Evolutionary conservation across 192 early-diverging fungal species (phyloP).

Genomic region (Thamnidium elegans): DNA sequence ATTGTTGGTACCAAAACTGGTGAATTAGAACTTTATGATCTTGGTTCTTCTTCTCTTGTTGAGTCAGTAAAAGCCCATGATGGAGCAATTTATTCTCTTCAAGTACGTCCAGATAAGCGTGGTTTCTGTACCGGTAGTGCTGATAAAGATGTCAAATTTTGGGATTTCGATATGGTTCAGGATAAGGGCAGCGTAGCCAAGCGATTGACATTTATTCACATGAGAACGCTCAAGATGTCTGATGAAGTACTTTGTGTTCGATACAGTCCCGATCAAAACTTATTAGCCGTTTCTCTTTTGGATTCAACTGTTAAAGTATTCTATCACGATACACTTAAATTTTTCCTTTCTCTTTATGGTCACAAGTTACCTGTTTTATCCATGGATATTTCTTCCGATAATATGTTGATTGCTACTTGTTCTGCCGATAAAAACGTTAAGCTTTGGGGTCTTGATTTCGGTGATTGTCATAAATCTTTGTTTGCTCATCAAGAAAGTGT

Average conservation of each 20-base stretch:
- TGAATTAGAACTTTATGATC: conserved; percentile 86
- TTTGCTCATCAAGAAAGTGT: conserved; percentile 93
- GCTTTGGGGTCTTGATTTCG: conserved; percentile 99
- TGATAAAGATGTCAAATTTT: conserved; percentile 97
- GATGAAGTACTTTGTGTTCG: conserved; percentile 89
- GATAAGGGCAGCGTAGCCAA: conserved; percentile 40
- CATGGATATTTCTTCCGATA: conserved; percentile 99
- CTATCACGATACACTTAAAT: conserved; percentile 94
- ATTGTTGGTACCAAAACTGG: conserved; percentile 94
- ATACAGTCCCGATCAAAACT: conserved; percentile 78
- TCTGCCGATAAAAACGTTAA: conserved; percentile 98
- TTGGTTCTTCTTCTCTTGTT: conserved; percentile 77
- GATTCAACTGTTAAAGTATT: conserved; percentile 98
- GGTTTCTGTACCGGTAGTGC: conserved; percentile 90
- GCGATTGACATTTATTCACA: conserved; percentile 77
- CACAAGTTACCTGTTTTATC: conserved; percentile 93
- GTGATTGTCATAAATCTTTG: conserved; percentile 94
- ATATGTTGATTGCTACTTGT: conserved; percentile 85
- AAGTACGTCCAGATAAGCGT: conserved; percentile 80
- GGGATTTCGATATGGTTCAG: conserved; percentile 85
- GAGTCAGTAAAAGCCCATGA: conserved; percentile 92
- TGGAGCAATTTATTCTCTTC: conserved; percentile 83
- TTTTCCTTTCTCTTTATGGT: conserved; percentile 95
- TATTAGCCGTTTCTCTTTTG: conserved; percentile 88
- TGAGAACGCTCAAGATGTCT: conserved; percentile 90